A percentile compares a stretch with the other conserved stretches of the same genome.
Evolutionary conservation across 1,284 basidiomycete genomes (phyloP).

Genomic region (Ustilago sp.): DNA sequence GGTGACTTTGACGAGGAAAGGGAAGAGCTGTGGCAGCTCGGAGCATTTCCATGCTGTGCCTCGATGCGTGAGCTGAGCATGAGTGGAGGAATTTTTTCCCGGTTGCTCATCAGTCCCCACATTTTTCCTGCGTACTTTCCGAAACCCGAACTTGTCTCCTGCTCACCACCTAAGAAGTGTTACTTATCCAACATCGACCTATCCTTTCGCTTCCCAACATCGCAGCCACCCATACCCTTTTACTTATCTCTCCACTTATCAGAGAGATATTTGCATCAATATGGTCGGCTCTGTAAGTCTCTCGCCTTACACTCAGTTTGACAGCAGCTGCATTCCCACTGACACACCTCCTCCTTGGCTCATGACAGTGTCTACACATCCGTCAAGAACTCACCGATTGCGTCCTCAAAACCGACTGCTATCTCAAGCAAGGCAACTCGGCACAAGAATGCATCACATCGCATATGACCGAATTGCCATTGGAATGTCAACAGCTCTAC

Average conservation of each 20-base stretch:
- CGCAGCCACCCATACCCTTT: not conserved
- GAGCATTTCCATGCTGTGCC: conserved; percentile 7
- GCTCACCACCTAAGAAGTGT: conserved; percentile 4
- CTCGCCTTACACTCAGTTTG: not conserved
- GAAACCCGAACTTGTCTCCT: conserved; percentile 20
- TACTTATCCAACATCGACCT: not conserved
- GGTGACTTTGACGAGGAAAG: not conserved
- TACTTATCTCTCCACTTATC: not conserved
- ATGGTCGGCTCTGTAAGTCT: conserved; percentile 45
- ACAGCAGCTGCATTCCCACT: not conserved
- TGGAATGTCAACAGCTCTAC: conserved; percentile 60
- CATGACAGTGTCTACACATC: conserved; percentile 47
- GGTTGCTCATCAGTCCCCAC: conserved; percentile 11
- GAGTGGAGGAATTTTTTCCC: conserved; percentile 5
- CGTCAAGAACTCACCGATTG: conserved; percentile 56
- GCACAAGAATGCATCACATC: conserved; percentile 57
- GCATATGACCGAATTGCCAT: conserved; percentile 54
- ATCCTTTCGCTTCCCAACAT: not conserved
- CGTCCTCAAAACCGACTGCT: conserved; percentile 55
- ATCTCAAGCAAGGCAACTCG: conserved; percentile 38
- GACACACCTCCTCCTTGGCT: not conserved
- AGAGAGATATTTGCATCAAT: not conserved
- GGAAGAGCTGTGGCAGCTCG: not conserved
- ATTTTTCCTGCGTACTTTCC: conserved; percentile 18
- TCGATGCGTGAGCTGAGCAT: not conserved